These are phyloP conservation scores for Zasmidium cellare DNA, from an alignment of 2,329 filamentous ascomycete species.

Conservation along the genomic window DNA sequence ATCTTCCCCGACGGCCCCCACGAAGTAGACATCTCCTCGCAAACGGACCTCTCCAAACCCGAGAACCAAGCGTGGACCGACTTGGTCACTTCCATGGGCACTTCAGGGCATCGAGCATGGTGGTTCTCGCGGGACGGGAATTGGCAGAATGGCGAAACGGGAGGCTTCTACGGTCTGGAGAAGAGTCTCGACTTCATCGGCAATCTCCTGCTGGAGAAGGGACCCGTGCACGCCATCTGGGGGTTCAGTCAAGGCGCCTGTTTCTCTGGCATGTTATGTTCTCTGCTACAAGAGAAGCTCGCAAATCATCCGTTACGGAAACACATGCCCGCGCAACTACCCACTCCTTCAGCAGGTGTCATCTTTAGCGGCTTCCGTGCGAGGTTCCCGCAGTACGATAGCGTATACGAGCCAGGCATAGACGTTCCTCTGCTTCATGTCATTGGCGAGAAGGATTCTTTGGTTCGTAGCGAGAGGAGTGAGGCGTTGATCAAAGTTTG, in stretches of 20 bases:
- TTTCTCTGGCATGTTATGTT: constrained; percentile 22
- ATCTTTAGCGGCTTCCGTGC: constrained; percentile 24
- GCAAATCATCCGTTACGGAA: constrained; percentile 11
- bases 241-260: constrained; percentile 24
- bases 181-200: constrained; percentile 17
- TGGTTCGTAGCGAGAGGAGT: constrained; percentile 22
- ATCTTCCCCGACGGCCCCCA: constrained; percentile 24
- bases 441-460: constrained; percentile 19
- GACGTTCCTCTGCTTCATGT: constrained; percentile 23
- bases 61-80: constrained; percentile 21
- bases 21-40: constrained; percentile 14
- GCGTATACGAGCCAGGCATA: constrained; percentile 20
- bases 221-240: constrained; percentile 21
- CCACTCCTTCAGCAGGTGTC: constrained; percentile 14
- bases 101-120: constrained; percentile 22
- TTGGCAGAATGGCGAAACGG: constrained; percentile 14
- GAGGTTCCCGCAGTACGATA: constrained; percentile 21
- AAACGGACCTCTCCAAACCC: constrained; percentile 17
- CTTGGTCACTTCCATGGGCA: constrained; percentile 10
- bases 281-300: constrained; percentile 14
- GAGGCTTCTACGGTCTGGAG: constrained; percentile 21
- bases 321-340: constrained; percentile 7
- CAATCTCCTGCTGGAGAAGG: constrained; percentile 12
- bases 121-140: constrained; percentile 22
- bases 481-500: constrained; percentile 21